Evolutionary conservation across 2,329 filamentous ascomycete genomes (phyloP), one percentile per base, ranked within the genome.

Genomic region (Hypoxylon sp.): DNA sequence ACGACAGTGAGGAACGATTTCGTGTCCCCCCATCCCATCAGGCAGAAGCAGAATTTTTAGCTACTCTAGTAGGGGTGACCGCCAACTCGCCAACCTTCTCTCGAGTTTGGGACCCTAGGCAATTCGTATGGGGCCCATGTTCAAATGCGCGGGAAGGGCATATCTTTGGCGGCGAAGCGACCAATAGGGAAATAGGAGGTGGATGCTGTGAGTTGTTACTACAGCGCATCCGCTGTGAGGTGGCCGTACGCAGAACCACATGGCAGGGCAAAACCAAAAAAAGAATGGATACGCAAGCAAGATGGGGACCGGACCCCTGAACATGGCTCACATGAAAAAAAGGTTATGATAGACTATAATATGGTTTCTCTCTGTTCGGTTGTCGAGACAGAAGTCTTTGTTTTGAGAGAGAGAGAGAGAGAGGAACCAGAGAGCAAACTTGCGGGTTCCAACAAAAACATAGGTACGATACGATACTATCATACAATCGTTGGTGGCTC

Each of bases 171-270:
- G 5, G 21, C 21, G 21, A 25, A 25, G 21, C 21, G 21, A 25
- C 21, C 21, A 25, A 25, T 25, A n/a, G n/a, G n/a, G n/a, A n/a
- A n/a, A n/a, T n/a, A n/a, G n/a, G n/a, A n/a, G n/a, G n/a, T n/a
- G n/a, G n/a, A n/a, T n/a, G n/a, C n/a, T n/a, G n/a, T n/a, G n/a
- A n/a, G n/a, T n/a, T n/a, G n/a, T n/a, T 41, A 36, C 27, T 52
- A 52, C 49, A 52, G 42, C 43, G 41, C 49, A 52, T 47, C 49
- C 5, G 43, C 42, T 25, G 36, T 52, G 49, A 52, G 49, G 49
- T 52, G 49, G 42, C 49, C 29, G 36, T 32, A 37, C 6, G n/a
- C 3, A n/a, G n/a, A n/a, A 35, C 40, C 49, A 52, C 38, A 46
- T 52, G 49, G 49, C 49, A 52, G 38, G 34, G 38, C 36, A 36